Evolutionary conservation across 805 yeast species (phyloP).

Genomic region (Wickerhamiella spandovensis): DNA sequence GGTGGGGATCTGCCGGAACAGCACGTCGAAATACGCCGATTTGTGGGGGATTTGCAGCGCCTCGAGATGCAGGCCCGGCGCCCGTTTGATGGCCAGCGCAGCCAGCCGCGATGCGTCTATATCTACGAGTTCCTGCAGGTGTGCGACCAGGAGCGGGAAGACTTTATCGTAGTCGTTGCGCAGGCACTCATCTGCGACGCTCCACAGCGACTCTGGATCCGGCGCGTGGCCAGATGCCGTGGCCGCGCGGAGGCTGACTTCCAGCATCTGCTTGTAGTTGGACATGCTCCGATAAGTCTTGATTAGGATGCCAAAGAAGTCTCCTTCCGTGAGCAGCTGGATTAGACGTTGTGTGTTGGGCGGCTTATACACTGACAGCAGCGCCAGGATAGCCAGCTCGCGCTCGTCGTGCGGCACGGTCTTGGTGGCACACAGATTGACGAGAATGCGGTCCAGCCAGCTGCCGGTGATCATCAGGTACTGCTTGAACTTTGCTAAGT

Average conservation of each 20-base stretch:
- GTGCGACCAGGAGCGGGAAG: neutral
- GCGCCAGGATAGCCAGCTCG: constrained; percentile 61
- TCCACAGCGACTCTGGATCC: too few relatives aligned
- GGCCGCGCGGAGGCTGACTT: too few relatives aligned
- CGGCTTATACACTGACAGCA: constrained; percentile 56
- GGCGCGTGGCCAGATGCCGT: too few relatives aligned
- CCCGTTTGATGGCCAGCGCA: neutral
- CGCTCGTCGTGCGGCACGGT: constrained; percentile 38
- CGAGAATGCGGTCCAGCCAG: constrained; percentile 3
- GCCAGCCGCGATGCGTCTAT: constrained; percentile 3
- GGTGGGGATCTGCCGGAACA: neutral
- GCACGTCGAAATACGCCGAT: constrained; percentile 3
- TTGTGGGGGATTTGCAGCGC: neutral
- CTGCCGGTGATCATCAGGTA: constrained; percentile 57
- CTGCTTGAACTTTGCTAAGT: constrained; percentile 74
- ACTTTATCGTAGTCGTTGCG: neutral
- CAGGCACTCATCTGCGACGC: constrained; percentile 1
- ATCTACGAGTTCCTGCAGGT: constrained; percentile 2
- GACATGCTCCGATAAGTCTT: constrained; percentile 32
- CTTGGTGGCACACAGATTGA: constrained; percentile 7
- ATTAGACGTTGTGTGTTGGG: constrained; percentile 36
- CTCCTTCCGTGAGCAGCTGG: constrained; percentile 38
- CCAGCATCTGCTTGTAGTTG: constrained; percentile 8
- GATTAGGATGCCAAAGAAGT: constrained; percentile 46
- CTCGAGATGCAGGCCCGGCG: neutral